A percentile compares a stretch with the other conserved stretches of the same genome.
These are phyloP conservation scores for Microbotryum scabiosae DNA, from an alignment of 1,284 basidiomycete species.

Conservation along the genomic window DNA sequence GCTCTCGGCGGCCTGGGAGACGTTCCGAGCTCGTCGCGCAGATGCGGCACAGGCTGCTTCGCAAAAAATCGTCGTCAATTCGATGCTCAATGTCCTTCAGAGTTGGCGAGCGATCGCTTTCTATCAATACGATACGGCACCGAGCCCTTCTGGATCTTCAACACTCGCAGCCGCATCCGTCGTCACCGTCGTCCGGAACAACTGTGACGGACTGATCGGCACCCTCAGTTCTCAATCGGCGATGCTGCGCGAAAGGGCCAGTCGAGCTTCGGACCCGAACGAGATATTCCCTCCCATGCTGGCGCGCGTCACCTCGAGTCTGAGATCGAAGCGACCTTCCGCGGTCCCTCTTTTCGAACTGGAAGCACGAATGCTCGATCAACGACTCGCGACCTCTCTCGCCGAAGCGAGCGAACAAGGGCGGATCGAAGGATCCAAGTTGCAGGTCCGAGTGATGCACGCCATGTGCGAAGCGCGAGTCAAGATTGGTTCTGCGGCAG, in stretches of 20 bases:
- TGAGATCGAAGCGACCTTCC: constrained; percentile 6
- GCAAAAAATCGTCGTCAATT: constrained; percentile 6
- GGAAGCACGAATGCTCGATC: constrained; percentile 15
- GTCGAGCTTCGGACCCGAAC: neutral
- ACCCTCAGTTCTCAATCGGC: neutral
- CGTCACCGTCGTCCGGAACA: neutral
- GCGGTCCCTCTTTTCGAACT: constrained; percentile 13
- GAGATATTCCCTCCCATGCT: constrained; percentile 11
- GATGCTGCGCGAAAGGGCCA: neutral
- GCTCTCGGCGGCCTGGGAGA: constrained; percentile 19
- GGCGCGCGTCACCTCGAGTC: neutral
- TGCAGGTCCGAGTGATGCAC: constrained; percentile 12
- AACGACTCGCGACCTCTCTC: neutral
- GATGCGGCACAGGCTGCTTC: constrained; percentile 6
- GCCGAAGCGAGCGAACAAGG: constrained; percentile 14
- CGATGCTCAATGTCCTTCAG: constrained; percentile 4
- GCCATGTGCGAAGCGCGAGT: constrained; percentile 16
- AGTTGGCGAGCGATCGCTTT: constrained; percentile 18
- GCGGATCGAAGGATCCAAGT: neutral
- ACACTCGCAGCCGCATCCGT: constrained; percentile 4
- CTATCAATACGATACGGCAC: too few relatives aligned
- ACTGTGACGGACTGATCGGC: constrained; percentile 8
- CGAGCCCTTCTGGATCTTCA: neutral
- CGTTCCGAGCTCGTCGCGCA: constrained; percentile 2
- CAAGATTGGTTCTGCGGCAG: constrained; percentile 8